A percentile compares a stretch with the other conserved stretches of the same genome.
Conservation (phyloP, 441 rosid genomes). For the Daphne laureola region DNA sequence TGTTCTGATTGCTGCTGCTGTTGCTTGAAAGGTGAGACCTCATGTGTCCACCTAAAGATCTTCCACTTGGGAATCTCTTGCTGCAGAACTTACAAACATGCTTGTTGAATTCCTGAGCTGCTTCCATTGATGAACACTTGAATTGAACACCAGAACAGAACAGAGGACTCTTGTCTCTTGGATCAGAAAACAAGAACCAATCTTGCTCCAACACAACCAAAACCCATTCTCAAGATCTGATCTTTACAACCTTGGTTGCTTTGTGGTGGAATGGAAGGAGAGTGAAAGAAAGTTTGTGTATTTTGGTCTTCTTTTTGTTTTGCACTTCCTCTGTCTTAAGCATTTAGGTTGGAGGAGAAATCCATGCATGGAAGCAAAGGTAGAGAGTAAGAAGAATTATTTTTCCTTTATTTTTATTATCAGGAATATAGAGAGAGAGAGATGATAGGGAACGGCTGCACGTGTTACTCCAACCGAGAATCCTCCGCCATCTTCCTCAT, state of each 20-base stretch:
- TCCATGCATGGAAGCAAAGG: slow-evolving; percentile 63
- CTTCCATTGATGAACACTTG: slow-evolving; percentile 18
- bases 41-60: slow-evolving; percentile 43
- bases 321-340: neutral
- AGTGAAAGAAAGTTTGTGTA: slow-evolving; percentile 4
- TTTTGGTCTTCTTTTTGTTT: too few species aligned
- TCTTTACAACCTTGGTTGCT: slow-evolving; percentile 6
- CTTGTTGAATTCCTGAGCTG: slow-evolving; percentile 19
- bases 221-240: slow-evolving; percentile 18
- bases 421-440: slow-evolving; percentile 10
- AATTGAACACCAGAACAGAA: slow-evolving; percentile 21
- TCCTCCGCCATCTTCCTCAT: slow-evolving; percentile 26
- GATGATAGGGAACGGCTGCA: slow-evolving; percentile 20
- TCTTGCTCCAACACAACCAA: slow-evolving; percentile 6
- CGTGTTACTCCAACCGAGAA: slow-evolving; percentile 39
- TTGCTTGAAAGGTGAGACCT: slow-evolving; percentile 25
- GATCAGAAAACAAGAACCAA: slow-evolving; percentile 32
- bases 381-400: slow-evolving; percentile 1
- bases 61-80: slow-evolving; percentile 33
- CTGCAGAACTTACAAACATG: slow-evolving; percentile 32
- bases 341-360: slow-evolving; percentile 39
- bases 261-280: slow-evolving; percentile 5
- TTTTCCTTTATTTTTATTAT: too few species aligned
- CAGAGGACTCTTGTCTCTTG: slow-evolving; percentile 9
- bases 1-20: slow-evolving; percentile 7